phyloP scores from a whole-genome alignment of 345 rosid species.

The Firmiana major region DNA sequence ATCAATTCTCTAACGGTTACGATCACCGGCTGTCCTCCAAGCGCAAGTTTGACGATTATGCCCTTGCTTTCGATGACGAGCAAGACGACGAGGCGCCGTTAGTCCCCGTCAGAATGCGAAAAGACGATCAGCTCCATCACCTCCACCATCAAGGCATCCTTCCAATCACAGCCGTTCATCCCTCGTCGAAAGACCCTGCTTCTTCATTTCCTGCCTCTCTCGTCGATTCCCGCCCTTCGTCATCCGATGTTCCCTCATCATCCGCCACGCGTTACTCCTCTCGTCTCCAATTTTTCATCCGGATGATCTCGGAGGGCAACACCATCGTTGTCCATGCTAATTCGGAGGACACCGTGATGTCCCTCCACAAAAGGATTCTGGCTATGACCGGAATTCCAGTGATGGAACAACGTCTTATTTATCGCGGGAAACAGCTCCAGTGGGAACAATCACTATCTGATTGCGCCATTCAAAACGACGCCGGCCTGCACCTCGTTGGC shows the following conservation, averaged over 20 bases:
- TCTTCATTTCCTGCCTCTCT: conserved; percentile 16
- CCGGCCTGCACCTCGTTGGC: conserved; percentile 67
- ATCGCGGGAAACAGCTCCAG: conserved; percentile 77
- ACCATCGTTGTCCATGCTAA: conserved; percentile 66
- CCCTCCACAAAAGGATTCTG: conserved; percentile 51
- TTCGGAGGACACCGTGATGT: conserved; percentile 52
- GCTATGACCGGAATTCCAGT: conserved; percentile 57
- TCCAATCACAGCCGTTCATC: conserved; percentile 30
- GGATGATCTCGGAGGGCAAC: conserved; percentile 59
- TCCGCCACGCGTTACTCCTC: conserved; percentile 24
- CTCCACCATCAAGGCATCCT: background rate
- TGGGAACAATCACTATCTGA: conserved; percentile 58
- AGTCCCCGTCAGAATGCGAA: conserved; percentile 53
- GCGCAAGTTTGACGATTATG: conserved; percentile 74
- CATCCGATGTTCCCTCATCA: conserved; percentile 16
- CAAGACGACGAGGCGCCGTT: conserved; percentile 23
- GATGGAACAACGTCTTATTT: conserved; percentile 59
- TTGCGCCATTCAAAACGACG: conserved; percentile 63
- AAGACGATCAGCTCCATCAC: conserved; percentile 31
- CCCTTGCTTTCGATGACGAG: conserved; percentile 32
- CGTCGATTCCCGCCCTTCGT: conserved; percentile 13
- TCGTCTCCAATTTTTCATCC: conserved; percentile 63
- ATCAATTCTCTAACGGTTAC: conserved; percentile 29
- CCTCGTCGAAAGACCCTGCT: conserved; percentile 23
- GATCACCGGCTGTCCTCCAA: conserved; percentile 43